These are phyloP conservation scores for Uronychia setigera DNA, from an alignment of 73 alveolate species.

Conservation along the genomic window DNA sequence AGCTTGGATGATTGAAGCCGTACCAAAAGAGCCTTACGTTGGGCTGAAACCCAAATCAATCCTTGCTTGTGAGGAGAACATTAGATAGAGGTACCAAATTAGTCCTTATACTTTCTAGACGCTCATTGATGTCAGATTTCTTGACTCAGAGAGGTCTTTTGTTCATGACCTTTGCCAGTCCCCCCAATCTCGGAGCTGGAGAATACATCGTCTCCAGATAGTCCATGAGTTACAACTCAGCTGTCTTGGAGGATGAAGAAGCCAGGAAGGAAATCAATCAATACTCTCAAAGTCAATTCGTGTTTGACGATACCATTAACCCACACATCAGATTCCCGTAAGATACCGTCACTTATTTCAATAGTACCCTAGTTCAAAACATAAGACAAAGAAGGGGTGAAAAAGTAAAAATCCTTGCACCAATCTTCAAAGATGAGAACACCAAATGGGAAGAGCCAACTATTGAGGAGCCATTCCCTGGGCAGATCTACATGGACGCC, in stretches of 20 bases:
- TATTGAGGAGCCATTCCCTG: conserved; percentile 66
- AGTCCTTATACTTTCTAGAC: conserved; percentile 4
- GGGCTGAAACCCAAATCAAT: conserved; percentile 33
- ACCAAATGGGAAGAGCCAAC: conserved; percentile 71
- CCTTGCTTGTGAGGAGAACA: conserved; percentile 49
- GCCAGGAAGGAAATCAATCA: conserved; percentile 53
- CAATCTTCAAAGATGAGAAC: conserved; percentile 86
- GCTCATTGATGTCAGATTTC: conserved; percentile 32
- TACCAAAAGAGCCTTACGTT: conserved; percentile 79
- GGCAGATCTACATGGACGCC: conserved; percentile 82
- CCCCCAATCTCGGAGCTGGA: conserved; percentile 50
- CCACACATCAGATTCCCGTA: conserved; percentile 95
- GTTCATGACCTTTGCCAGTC: conserved; percentile 57
- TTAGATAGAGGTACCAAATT: conserved; percentile 36
- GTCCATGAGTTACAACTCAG: conserved; percentile 6
- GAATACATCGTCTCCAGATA: conserved; percentile 41
- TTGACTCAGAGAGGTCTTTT: conserved; percentile 46
- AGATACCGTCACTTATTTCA: background rate
- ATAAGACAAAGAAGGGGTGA: conserved; percentile 89
- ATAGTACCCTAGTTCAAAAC: conserved; percentile 68
- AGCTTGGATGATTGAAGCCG: conserved; percentile 88
- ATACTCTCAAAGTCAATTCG: conserved; percentile 65
- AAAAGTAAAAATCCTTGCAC: conserved; percentile 88
- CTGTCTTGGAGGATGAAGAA: conserved; percentile 28
- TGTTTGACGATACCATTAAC: conserved; percentile 85